Evolutionary conservation across 495 filamentous ascomycete species (phyloP).

Genomic region (Hyaloscypha bicolor): DNA sequence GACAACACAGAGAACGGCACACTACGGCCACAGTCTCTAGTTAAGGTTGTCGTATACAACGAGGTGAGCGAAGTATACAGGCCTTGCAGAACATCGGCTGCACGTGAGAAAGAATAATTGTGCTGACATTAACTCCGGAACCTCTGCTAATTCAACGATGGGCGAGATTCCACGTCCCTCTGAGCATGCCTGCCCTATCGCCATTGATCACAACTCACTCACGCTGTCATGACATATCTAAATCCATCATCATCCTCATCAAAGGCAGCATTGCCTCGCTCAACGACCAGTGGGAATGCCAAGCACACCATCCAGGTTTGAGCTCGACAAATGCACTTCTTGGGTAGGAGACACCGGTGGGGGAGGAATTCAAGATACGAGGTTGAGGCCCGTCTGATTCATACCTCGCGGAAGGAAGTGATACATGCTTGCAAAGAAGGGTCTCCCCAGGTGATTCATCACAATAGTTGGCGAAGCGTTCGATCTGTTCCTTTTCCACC

Average conservation of each 20-base stretch:
- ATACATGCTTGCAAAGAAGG: neutral
- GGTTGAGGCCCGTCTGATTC: neutral
- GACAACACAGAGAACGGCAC: neutral
- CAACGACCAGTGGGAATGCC: neutral
- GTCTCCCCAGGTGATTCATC: neutral
- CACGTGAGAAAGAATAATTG: neutral
- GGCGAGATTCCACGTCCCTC: neutral
- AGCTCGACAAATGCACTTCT: neutral
- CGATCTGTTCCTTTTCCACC: neutral
- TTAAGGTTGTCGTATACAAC: too few species aligned
- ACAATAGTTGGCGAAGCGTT: neutral
- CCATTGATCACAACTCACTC: neutral
- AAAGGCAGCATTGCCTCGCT: too few species aligned
- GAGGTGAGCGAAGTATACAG: neutral
- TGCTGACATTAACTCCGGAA: neutral
- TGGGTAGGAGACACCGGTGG: neutral
- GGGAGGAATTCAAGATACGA: neutral
- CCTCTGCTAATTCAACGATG: neutral
- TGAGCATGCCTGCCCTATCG: neutral
- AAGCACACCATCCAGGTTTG: neutral
- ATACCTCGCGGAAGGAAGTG: neutral
- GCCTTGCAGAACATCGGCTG: neutral
- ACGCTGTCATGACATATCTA: neutral
- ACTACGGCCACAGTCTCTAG: too few species aligned
- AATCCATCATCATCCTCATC: neutral